Percentiles rank a stretch among this genome's conserved stretches.
phyloP scores from a whole-genome alignment of 1,284 basidiomycete genomes.

The Anthracocystis panici-leucophaei region DNA sequence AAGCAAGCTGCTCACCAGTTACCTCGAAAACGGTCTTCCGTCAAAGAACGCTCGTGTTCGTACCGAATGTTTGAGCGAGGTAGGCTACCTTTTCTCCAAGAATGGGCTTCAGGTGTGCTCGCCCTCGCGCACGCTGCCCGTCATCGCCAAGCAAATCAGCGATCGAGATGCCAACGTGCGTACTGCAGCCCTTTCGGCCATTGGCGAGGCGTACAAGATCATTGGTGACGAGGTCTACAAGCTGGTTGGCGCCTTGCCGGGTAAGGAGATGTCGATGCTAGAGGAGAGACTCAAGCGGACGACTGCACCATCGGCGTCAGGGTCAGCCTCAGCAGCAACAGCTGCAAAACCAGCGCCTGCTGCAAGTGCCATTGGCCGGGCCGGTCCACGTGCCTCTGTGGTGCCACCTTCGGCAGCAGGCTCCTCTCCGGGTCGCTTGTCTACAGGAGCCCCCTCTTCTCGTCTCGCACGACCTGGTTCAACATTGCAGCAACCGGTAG shows the following conservation, averaged over 20 bases:
- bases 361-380: slow-evolving; percentile 9
- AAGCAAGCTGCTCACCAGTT: slow-evolving; percentile 83
- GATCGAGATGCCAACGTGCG: slow-evolving; percentile 89
- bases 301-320: slow-evolving; percentile 66
- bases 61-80: slow-evolving; percentile 85
- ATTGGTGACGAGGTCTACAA: slow-evolving; percentile 88
- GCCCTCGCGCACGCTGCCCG: slow-evolving; percentile 79
- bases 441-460: slow-evolving; percentile 38
- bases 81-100: slow-evolving; percentile 81
- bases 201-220: slow-evolving; percentile 86
- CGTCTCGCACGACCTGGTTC: slow-evolving; percentile 44
- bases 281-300: slow-evolving; percentile 89
- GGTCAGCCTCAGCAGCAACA: slow-evolving; percentile 6
- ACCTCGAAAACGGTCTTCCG: slow-evolving; percentile 75
- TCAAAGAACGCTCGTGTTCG: slow-evolving; percentile 91
- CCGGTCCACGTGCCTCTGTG: slow-evolving; percentile 35
- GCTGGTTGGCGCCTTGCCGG: slow-evolving; percentile 79
- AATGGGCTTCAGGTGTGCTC: slow-evolving; percentile 84
- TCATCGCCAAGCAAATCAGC: slow-evolving; percentile 83
- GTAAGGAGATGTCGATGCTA: slow-evolving; percentile 89
- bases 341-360: slow-evolving; percentile 13
- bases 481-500: slow-evolving; percentile 15
- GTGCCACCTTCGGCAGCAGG: slow-evolving; percentile 21
- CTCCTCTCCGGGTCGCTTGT: slow-evolving; percentile 27
- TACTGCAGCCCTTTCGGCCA: slow-evolving; percentile 81